phyloP scores from a whole-genome alignment of 495 filamentous ascomycete species.

The Aspergillus nanangensis region DNA sequence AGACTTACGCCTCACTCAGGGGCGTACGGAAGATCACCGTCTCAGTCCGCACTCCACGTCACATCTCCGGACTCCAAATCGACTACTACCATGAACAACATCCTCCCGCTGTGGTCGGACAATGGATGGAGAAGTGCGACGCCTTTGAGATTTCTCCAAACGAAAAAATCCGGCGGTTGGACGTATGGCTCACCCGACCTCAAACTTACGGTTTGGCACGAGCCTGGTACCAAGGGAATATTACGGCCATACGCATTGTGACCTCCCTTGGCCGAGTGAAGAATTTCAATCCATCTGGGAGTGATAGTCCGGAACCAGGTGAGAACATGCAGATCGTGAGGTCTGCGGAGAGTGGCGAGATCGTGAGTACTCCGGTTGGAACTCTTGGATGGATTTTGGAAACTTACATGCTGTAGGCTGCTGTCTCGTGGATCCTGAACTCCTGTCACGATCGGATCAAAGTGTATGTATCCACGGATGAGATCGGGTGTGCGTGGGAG shows the following conservation, averaged over 20 bases:
- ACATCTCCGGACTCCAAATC: neutral
- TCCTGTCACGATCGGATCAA: neutral
- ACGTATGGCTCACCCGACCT: neutral
- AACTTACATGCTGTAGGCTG: neutral
- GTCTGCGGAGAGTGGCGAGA: too few relatives aligned
- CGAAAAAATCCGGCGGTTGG: neutral
- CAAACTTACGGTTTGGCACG: neutral
- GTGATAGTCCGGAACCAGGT: too few relatives aligned
- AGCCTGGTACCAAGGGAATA: too few relatives aligned
- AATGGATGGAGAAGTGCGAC: neutral
- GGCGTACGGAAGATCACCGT: neutral
- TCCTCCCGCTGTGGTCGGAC: neutral
- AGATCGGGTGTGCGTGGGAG: too few relatives aligned
- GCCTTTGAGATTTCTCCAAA: neutral
- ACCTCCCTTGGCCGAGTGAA: too few relatives aligned
- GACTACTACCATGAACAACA: neutral
- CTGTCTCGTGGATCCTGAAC: neutral
- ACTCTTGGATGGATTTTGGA: too few relatives aligned
- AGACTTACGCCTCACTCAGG: neutral
- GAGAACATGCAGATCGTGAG: too few relatives aligned
- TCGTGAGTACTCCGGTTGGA: too few relatives aligned
- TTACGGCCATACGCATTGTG: too few relatives aligned
- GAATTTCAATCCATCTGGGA: too few relatives aligned
- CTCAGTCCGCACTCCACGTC: neutral
- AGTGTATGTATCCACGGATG: too few relatives aligned